A percentile compares a stretch with the other conserved stretches of the same genome.
Evolutionary conservation across 257 asterid genomes (phyloP).

Genomic region (Solanum chmielewskii): DNA sequence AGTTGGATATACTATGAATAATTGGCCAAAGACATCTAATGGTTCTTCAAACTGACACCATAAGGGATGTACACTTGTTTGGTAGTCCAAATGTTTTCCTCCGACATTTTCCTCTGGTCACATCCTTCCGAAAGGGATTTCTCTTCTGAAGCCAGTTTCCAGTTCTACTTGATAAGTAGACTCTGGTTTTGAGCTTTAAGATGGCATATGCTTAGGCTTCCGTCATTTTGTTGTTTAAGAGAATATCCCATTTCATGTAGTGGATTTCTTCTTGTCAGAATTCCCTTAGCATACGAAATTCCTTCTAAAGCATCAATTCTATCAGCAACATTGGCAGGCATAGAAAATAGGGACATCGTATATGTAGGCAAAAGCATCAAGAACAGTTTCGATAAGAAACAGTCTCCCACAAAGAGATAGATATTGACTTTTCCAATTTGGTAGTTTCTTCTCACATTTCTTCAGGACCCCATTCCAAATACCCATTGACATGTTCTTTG

Average conservation of each 20-base stretch:
- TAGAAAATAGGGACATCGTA: background rate
- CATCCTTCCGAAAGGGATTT: background rate
- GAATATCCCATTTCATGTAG: background rate
- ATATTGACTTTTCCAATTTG: background rate
- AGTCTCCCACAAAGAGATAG: background rate
- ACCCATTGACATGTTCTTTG: background rate
- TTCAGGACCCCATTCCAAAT: background rate
- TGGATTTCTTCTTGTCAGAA: background rate
- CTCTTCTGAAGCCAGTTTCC: background rate
- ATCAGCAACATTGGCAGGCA: background rate
- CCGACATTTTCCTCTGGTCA: background rate
- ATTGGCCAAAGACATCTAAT: background rate
- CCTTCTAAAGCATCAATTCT: background rate
- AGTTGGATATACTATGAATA: background rate
- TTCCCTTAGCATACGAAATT: background rate
- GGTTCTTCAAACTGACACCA: background rate
- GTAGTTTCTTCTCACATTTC: background rate
- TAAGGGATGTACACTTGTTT: background rate
- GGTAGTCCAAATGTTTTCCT: background rate
- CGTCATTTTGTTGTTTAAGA: background rate
- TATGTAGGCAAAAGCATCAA: background rate
- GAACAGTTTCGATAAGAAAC: background rate
- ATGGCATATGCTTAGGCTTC: background rate
- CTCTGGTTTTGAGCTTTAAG: background rate
- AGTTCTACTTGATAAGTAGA: background rate